phyloP scores from a whole-genome alignment of 31 red algal species.

The Asparagopsis taxiformis region DNA sequence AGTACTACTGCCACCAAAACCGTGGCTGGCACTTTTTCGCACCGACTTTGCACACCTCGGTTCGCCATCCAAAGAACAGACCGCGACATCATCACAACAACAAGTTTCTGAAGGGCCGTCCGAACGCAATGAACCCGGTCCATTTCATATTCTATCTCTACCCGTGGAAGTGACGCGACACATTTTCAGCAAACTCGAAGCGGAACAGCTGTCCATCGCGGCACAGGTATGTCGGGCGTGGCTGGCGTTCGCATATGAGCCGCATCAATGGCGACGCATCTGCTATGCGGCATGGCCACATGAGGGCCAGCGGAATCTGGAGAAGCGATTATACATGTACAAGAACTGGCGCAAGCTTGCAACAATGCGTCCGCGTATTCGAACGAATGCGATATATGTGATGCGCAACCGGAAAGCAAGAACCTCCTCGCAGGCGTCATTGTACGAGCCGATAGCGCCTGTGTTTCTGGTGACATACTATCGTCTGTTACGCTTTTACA shows the following conservation, averaged over 20 bases:
- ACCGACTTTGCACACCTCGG: constrained; percentile 35
- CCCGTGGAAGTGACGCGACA: constrained; percentile 20
- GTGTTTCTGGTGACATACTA: constrained; percentile 59
- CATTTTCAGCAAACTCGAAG: constrained; percentile 38
- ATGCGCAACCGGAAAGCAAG: constrained; percentile 45
- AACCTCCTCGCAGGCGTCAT: constrained; percentile 21
- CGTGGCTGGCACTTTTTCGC: constrained; percentile 41
- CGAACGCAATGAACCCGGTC: neutral
- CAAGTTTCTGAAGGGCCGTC: neutral
- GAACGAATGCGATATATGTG: constrained; percentile 52
- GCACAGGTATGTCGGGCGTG: constrained; percentile 40
- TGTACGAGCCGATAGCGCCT: constrained; percentile 25
- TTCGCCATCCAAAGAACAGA: neutral
- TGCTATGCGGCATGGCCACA: constrained; percentile 27
- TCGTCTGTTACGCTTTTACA: constrained; percentile 53
- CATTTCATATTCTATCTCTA: constrained; percentile 39
- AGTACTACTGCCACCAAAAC: constrained; percentile 7
- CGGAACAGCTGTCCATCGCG: constrained; percentile 22
- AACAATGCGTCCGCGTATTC: constrained; percentile 42
- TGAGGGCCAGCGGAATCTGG: constrained; percentile 1
- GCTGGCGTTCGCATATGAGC: constrained; percentile 36
- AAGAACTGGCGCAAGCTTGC: constrained; percentile 52
- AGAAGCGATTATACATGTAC: constrained; percentile 25
- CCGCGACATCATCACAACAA: neutral
- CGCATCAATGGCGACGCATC: constrained; percentile 44